Percentiles rank a stretch among this genome's conserved stretches.
phyloP scores from a whole-genome alignment of 306 rosid species.

The Potentilla sterilis region DNA sequence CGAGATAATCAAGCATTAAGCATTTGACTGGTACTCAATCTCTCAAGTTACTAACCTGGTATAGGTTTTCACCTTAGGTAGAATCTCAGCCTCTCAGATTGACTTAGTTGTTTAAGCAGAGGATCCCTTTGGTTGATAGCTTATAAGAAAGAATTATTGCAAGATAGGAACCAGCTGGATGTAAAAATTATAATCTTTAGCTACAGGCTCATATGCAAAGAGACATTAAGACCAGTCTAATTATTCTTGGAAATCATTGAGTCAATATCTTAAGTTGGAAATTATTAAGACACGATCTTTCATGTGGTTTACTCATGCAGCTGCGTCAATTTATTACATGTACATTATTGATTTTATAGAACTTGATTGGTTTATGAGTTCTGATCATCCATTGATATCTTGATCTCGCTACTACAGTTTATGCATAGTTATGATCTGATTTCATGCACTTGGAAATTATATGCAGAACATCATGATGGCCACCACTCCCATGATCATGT shows the following conservation, averaged over 20 bases:
- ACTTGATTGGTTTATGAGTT: not conserved
- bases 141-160: not conserved
- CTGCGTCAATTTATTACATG: not conserved
- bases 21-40: not conserved
- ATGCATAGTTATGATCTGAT: slow-evolving; percentile 12
- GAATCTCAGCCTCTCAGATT: not conserved
- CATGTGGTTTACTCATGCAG: not conserved
- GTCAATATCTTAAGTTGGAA: not conserved
- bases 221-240: not conserved
- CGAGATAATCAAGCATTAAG: not conserved
- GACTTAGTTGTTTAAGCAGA: not conserved
- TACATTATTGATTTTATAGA: not conserved
- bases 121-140: not conserved
- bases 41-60: not conserved
- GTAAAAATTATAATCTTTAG: not conserved
- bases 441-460: slow-evolving; percentile 17
- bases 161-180: not conserved
- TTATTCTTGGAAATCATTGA: not conserved
- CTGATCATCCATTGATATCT: not conserved
- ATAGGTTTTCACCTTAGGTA: not conserved
- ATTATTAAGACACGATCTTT: not conserved
- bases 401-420: not conserved
- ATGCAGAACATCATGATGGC: slow-evolving; percentile 62
- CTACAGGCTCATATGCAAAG: not conserved
- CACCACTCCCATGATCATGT: slow-evolving; percentile 80